Conservation (phyloP, 2,329 filamentous ascomycete species). For the Colletotrichum lini region DNA sequence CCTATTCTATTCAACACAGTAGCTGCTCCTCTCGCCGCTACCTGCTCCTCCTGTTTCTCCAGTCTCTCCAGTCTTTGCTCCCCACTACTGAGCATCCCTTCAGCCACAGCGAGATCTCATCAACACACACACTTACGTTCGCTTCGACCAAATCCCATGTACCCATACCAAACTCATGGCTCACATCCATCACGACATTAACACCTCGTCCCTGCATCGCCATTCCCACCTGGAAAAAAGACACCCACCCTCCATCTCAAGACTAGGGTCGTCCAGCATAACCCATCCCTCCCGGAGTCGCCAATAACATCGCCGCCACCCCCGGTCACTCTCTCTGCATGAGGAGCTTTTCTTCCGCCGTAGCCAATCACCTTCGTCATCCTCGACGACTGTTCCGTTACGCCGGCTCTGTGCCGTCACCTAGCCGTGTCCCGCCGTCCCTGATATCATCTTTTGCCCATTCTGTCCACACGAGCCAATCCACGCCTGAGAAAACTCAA, state of each 20-base stretch:
- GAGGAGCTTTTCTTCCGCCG: conserved; percentile 43
- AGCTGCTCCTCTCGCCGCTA: too few relatives aligned
- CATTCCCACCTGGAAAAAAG: not conserved
- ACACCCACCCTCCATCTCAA: not conserved
- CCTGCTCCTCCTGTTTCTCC: too few relatives aligned
- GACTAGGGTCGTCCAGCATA: not conserved
- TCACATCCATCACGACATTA: not conserved
- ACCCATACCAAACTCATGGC: not conserved
- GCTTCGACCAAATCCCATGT: not conserved
- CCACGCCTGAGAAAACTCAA: not conserved
- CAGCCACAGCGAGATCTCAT: too few relatives aligned
- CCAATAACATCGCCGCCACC: not conserved
- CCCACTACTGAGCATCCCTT: too few relatives aligned
- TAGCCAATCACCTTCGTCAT: conserved; percentile 22
- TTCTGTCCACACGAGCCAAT: not conserved
- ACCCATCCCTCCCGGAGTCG: not conserved
- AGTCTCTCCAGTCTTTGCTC: too few relatives aligned
- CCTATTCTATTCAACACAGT: too few relatives aligned
- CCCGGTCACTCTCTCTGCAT: conserved; percentile 28
- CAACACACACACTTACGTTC: not conserved
- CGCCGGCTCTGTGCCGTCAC: conserved; percentile 27
- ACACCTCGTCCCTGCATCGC: not conserved
- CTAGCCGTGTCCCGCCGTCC: conserved; percentile 6
- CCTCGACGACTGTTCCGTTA: conserved; percentile 3
- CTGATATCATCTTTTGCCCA: conserved; percentile 24